These are phyloP conservation scores for Oryza meyeriana DNA, from an alignment of 176 grass and related monocot genomes.

Conservation along the genomic window DNA sequence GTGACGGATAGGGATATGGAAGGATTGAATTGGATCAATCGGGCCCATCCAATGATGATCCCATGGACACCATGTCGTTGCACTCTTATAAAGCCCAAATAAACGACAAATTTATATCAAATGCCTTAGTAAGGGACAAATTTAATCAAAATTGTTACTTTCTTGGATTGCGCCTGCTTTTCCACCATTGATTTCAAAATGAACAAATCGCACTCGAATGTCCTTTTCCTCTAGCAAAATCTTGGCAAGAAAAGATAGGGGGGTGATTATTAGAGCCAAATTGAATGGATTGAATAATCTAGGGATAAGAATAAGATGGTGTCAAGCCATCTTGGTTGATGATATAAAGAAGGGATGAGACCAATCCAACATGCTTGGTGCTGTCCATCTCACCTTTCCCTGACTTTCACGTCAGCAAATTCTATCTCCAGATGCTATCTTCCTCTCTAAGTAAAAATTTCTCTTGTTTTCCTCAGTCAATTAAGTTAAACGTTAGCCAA, in stretches of 20 bases:
- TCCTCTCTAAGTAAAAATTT: slow-evolving; percentile 27
- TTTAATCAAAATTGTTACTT: background rate
- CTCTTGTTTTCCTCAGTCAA: background rate
- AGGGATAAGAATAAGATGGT: background rate
- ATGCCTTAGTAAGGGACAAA: background rate
- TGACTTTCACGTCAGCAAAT: slow-evolving; percentile 23
- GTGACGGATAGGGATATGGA: background rate
- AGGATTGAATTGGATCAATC: background rate
- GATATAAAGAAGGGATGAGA: background rate
- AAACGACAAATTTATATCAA: background rate
- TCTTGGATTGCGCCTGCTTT: background rate
- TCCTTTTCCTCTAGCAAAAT: background rate
- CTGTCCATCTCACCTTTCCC: slow-evolving; percentile 37
- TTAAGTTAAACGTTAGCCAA: background rate
- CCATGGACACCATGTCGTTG: background rate
- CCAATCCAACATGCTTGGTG: slow-evolving; percentile 15
- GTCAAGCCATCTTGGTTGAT: background rate
- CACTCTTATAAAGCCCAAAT: background rate
- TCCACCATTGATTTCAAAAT: background rate
- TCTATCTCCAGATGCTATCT: slow-evolving; percentile 32
- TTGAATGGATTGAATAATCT: background rate
- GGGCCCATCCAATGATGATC: background rate
- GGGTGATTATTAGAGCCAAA: background rate
- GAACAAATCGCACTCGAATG: background rate
- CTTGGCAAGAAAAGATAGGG: slow-evolving; percentile 19